Percentiles rank a stretch among this genome's conserved stretches.
Evolutionary conservation across 2,329 filamentous ascomycete genomes (phyloP).

Genomic region (Biscogniauxia marginata): DNA sequence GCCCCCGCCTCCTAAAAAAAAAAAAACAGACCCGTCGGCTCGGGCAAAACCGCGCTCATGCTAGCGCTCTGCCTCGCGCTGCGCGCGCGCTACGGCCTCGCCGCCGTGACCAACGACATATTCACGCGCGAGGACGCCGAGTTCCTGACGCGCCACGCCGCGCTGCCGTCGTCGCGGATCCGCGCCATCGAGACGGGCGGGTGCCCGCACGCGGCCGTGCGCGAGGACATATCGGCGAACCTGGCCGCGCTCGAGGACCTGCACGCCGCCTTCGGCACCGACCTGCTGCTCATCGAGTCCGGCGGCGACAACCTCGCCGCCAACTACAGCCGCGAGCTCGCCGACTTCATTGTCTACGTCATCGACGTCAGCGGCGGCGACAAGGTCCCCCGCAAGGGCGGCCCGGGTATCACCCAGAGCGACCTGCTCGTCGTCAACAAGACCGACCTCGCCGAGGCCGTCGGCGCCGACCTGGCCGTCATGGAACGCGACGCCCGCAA

Average conservation of each 20-base stretch:
- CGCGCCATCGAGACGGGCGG: conserved; percentile 96
- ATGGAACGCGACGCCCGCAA: conserved; percentile 95
- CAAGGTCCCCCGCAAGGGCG: conserved; percentile 94
- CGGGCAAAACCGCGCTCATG: conserved; percentile 97
- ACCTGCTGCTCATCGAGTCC: conserved; percentile 89
- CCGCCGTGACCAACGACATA: conserved; percentile 98
- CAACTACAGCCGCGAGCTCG: conserved; percentile 92
- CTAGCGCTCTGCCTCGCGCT: conserved; percentile 85
- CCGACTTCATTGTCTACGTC: conserved; percentile 97
- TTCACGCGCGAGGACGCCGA: conserved; percentile 98
- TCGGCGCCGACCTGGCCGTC: conserved; percentile 85
- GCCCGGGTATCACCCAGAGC: conserved; percentile 94
- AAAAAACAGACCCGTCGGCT: conserved; percentile 76
- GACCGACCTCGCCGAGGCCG: conserved; percentile 86
- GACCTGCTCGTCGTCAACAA: conserved; percentile 95
- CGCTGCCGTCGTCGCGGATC: conserved; percentile 80
- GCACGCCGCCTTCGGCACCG: conserved; percentile 74
- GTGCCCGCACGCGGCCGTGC: conserved; percentile 93
- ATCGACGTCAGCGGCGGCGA: conserved; percentile 96
- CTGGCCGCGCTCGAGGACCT: conserved; percentile 88
- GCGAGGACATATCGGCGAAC: conserved; percentile 94
- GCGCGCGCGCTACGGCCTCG: conserved; percentile 78
- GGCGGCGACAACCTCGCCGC: conserved; percentile 96
- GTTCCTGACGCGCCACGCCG: conserved; percentile 85
- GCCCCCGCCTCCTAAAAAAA: conserved; percentile 35